Evolutionary conservation across 768 basidiomycete genomes (phyloP), one percentile per base, ranked within the genome.

Genomic region (Pleurotus giganteus): DNA sequence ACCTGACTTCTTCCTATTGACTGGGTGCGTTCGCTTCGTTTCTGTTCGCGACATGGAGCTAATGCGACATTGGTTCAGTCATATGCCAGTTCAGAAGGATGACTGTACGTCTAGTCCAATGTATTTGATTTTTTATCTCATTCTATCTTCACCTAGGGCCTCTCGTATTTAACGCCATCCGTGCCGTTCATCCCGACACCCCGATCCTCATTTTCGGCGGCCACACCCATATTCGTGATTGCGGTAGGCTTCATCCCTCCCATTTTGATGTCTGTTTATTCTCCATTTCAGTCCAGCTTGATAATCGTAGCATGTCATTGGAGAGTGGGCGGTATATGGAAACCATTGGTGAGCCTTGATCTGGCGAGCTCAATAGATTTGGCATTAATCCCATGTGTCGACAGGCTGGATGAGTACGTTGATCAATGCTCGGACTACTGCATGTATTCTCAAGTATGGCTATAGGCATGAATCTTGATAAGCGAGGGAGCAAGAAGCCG

Each of bases 281-380:
- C n/a, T n/a, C n/a, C n/a, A n/a, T n/a, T n/a, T n/a, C n/a, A 84
- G 82, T 79, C 21, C 84, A 85, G 66, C 71, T 84, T 19, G 92
- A 94, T 67, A 80, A 78, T 3, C 78, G 86, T n/a, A 85, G 86
- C 0, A 91, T 94, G 75, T 76, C 86, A 1, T 65, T 94, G 57
- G 89, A 92, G 63, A 88, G 90, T 59, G 89, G 94, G 15, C 76
- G 91, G 21, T 96, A 95, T 65, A 89, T 96, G 87, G 94, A 97
- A 71, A 97, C 94, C 8, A 74, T 95, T 52, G 92, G 91, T 88
- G 46, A 11, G 80, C 24, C 3, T 17, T 21, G 17, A 28, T 26
- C 3, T 19, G 1, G 17, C 36, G 55, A 37, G 12, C 21, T 56
- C 42, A 58, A 2, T 42, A 37, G 39, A 13, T 32, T 23, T 19